Evolutionary conservation across 2,329 filamentous ascomycete genomes (phyloP), one percentile per base, ranked within the genome.

Genomic region (Raffaelea albimanens): DNA sequence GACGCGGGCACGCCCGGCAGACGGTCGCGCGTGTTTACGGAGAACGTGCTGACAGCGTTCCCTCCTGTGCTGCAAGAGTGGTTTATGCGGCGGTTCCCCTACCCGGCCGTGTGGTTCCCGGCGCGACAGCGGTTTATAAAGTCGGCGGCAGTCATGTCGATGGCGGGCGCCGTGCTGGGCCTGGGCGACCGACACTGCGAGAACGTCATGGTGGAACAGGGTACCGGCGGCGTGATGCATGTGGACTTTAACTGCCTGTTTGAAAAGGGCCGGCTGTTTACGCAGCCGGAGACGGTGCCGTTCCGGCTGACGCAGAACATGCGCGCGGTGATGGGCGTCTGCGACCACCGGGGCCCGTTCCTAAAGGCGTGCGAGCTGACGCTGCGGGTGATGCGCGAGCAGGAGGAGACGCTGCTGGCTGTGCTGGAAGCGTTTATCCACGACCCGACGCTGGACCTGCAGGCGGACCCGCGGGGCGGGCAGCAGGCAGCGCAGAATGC

Each of bases 201-300:
- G 65, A 99, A 99, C 64, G 87, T 99, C 47, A 78, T 96, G 25
- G 81, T 98, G 29, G 89, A 97, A 64, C 88, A 97, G 68, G 85
- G 86, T 48, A 94, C 89, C 54, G 93, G 94, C 40, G 91, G 91
- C 45, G 82, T 95, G 2, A 87, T 98, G 65, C 93, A 99, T 65
- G 94, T 99, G 41, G 93, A 98, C 67, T 98, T 99, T 75, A 98
- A 98, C 68, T 98, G 94, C 65, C 80, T 98, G 4, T 99, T 99
- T 63, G 94, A 98, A 70, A 98, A 98, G 61, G 93, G 93, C 2
- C 77, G 91, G 38, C 96, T 90, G 0, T 97, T 98, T 61, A 84
- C 89, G 53, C 95, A 94, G 64, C 91, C 93, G 0, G 93, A 99
- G 65, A 75, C 85, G 25, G 93, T 98, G 1, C 94, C 93, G 2